Base-by-base conservation (phyloP, 805 yeast genomes). In the Candida ortonii region DNA sequence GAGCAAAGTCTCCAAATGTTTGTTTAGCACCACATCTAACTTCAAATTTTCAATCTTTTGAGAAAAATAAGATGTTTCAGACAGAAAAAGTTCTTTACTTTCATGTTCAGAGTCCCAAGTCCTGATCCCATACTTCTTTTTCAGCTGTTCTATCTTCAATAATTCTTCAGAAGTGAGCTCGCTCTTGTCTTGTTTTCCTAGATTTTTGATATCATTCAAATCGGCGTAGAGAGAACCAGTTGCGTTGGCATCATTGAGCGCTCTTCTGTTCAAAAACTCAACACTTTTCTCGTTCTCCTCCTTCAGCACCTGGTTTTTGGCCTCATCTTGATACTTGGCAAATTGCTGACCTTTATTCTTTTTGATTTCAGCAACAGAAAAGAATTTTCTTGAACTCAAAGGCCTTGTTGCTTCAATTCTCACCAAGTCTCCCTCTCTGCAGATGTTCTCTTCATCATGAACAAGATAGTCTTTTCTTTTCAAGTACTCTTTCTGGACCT, bases 341-440 rank as follows among this genome's bases (percentile, higher is more conserved):
- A 89, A 86, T 60, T 87, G 90, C 55, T 88, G 89, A 73, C 97
- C 97, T 62, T 84, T 79, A 53, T 85, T 82, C 57, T 73, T 78
- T 64, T 86, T 76, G 57, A 90, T 85, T 56, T 90, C 97, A 2
- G 97, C 96, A 39, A 90, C 78, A 7, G 97, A 88, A 66, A 90
- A 90, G 42, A 73, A 76, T 62, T 90, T 90, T 40, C 80, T 70
- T 12, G 89, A 75, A 12, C 95, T 80, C 25, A 88, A 62, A 25
- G 95, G 95, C 45, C 96, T 81, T 22, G 88, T 82, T 22, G 86
- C 76, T 61, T 90, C 95, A 38, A 90, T 86, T 61, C 97, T 78
- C 11, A 93, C 97, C 43, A 90, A 68, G 65, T 90, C 98, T 28
- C 98, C 98, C 59, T 88, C 96, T 56, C 88, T 81, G 50, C 96